Conservation (phyloP, 768 basidiomycete genomes). For the Suillus luteus region DNA sequence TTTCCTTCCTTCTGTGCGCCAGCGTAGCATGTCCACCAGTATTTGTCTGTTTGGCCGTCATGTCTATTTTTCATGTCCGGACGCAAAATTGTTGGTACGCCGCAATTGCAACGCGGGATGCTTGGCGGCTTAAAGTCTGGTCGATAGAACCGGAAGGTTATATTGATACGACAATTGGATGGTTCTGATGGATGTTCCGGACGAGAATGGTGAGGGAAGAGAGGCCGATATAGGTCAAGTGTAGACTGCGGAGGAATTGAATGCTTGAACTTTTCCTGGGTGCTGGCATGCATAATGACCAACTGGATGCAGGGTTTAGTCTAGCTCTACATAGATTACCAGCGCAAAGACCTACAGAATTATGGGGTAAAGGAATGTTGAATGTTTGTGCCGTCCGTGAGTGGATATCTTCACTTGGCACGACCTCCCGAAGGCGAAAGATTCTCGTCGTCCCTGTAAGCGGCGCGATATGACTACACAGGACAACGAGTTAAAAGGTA, state of each 20-base stretch:
- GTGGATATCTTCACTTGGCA: slow-evolving; percentile 61
- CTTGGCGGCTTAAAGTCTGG: slow-evolving; percentile 72
- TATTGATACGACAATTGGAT: slow-evolving; percentile 76
- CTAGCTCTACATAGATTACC: slow-evolving; percentile 6
- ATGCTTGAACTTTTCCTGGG: slow-evolving; percentile 84
- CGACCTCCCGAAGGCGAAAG: slow-evolving; percentile 77
- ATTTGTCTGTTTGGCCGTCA: slow-evolving; percentile 54
- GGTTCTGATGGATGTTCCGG: slow-evolving; percentile 36
- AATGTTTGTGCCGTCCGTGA: slow-evolving; percentile 68
- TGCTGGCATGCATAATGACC: slow-evolving; percentile 85
- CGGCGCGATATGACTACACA: slow-evolving; percentile 2
- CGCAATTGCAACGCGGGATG: slow-evolving; percentile 75
- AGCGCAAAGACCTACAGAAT: slow-evolving; percentile 55
- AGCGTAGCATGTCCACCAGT: slow-evolving; percentile 80
- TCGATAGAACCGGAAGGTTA: slow-evolving; percentile 85
- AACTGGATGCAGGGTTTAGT: slow-evolving; percentile 44
- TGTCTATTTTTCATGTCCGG: slow-evolving; percentile 79
- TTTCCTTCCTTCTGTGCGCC: slow-evolving; percentile 85
- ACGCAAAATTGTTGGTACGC: slow-evolving; percentile 66
- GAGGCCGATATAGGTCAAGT: slow-evolving; percentile 73
- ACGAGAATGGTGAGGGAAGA: slow-evolving; percentile 40
- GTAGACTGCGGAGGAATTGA: slow-evolving; percentile 69
- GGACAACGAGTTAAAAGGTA: neutral
- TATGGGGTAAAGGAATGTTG: slow-evolving; percentile 76
- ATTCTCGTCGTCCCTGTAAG: slow-evolving; percentile 60